A percentile compares a stretch with the other conserved stretches of the same genome.
phyloP scores from a whole-genome alignment of 2,329 filamentous ascomycete species.

The Xylariomycetidae sp. region DNA sequence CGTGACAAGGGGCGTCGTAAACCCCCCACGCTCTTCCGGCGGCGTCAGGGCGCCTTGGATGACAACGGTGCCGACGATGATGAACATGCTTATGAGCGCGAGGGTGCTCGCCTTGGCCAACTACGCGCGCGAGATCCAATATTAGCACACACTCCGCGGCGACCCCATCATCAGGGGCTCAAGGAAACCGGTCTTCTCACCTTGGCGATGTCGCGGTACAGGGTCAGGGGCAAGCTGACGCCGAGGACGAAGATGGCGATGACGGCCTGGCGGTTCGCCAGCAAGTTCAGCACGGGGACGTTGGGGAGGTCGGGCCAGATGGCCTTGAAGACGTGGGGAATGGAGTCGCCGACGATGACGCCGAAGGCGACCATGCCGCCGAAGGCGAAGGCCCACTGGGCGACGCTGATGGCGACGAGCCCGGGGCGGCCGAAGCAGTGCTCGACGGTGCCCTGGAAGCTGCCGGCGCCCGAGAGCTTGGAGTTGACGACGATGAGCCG shows the following conservation, averaged over 20 bases:
- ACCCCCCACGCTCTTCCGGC: slow-evolving; percentile 61
- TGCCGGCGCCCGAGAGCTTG: slow-evolving; percentile 88
- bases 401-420: slow-evolving; percentile 78
- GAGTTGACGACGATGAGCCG: slow-evolving; percentile 95
- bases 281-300: slow-evolving; percentile 71
- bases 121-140: slow-evolving; percentile 40
- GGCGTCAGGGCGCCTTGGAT: slow-evolving; percentile 76
- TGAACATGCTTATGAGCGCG: slow-evolving; percentile 83
- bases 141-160: slow-evolving; percentile 4
- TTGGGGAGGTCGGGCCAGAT: slow-evolving; percentile 70
- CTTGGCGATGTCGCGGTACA: slow-evolving; percentile 97
- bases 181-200: slow-evolving; percentile 37
- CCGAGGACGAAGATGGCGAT: slow-evolving; percentile 85
- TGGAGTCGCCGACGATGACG: slow-evolving; percentile 93
- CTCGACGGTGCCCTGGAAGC: slow-evolving; percentile 93
- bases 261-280: slow-evolving; percentile 74
- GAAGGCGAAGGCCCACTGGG: slow-evolving; percentile 98
- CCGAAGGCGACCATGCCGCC: slow-evolving; percentile 98
- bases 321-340: slow-evolving; percentile 80
- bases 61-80: slow-evolving; percentile 84
- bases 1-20: slow-evolving; percentile 64
- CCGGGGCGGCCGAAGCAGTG: slow-evolving; percentile 88
- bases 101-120: slow-evolving; percentile 93
- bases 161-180: not conserved
- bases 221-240: slow-evolving; percentile 82